These are phyloP conservation scores for Mucor lusitanicus DNA, from an alignment of 371 early-diverging fungal species.

Conservation along the genomic window DNA sequence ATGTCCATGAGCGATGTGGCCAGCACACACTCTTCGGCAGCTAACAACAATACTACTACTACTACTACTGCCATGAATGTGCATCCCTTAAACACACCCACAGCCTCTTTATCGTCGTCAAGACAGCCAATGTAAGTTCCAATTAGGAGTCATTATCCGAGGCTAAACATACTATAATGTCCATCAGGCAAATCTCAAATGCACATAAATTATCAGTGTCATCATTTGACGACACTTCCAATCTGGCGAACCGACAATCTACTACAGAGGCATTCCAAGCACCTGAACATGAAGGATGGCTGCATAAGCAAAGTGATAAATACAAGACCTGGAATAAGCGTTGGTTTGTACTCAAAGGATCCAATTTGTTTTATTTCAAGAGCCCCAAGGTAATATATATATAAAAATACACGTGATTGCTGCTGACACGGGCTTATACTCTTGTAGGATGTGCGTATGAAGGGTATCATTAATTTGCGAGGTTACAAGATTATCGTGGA, in stretches of 20 bases:
- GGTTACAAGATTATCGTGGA: conserved; percentile 63
- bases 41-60: neutral
- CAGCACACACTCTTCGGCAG: neutral
- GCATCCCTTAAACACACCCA: conserved; percentile 8
- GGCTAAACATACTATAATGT: neutral
- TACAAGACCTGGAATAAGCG: conserved; percentile 72
- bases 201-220: conserved; percentile 35
- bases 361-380: conserved; percentile 64
- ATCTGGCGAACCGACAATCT: neutral
- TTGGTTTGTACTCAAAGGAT: conserved; percentile 70
- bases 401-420: neutral
- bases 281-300: conserved; percentile 60
- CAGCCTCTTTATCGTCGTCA: conserved; percentile 12
- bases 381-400: conserved; percentile 48
- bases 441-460: conserved; percentile 53
- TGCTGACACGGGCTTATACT: neutral
- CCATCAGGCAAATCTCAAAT: conserved; percentile 7
- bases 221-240: conserved; percentile 23
- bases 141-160: neutral
- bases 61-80: neutral
- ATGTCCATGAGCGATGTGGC: neutral
- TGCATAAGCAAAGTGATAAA: conserved; percentile 67
- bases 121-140: conserved; percentile 18
- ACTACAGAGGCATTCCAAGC: conserved; percentile 33
- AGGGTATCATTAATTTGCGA: conserved; percentile 58